Evolutionary conservation across 305 asterid genomes (phyloP).

Genomic region (Fraxinus paxiana): DNA sequence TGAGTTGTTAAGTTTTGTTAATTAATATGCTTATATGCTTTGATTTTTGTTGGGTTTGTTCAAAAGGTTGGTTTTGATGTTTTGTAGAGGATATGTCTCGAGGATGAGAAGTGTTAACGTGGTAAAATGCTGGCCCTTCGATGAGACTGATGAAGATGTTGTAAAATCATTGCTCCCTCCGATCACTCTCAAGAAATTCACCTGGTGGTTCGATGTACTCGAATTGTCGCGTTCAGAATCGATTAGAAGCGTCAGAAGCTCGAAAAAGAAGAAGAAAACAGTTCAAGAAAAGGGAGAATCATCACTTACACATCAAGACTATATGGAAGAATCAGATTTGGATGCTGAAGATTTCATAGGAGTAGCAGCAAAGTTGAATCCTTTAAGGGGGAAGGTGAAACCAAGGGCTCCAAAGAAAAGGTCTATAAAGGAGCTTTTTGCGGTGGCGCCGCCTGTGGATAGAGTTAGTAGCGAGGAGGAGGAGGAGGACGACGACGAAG

Average conservation of each 20-base stretch:
- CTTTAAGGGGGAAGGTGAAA: slow-evolving; percentile 26
- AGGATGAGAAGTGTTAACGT: slow-evolving; percentile 61
- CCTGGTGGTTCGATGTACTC: slow-evolving; percentile 64
- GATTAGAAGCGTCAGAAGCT: background rate
- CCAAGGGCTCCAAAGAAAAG: slow-evolving; percentile 59
- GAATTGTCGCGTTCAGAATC: slow-evolving; percentile 12
- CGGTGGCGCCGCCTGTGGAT: slow-evolving; percentile 58
- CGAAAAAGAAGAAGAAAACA: slow-evolving; percentile 9
- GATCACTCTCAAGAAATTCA: slow-evolving; percentile 54
- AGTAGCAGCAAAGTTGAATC: slow-evolving; percentile 15
- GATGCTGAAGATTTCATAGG: slow-evolving; percentile 15
- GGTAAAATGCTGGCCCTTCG: slow-evolving; percentile 75
- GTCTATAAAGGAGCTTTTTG: slow-evolving; percentile 65
- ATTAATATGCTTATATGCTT: background rate
- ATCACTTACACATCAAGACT: slow-evolving; percentile 16
- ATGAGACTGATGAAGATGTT: slow-evolving; percentile 31
- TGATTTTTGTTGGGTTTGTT: background rate
- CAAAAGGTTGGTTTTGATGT: background rate
- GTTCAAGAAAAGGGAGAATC: slow-evolving; percentile 22
- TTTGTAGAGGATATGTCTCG: slow-evolving; percentile 52
- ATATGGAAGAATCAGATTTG: slow-evolving; percentile 23
- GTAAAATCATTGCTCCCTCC: slow-evolving; percentile 53
- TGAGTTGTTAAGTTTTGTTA: slow-evolving; percentile 30
- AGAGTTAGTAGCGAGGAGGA: slow-evolving; percentile 20
- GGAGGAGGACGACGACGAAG: slow-evolving; percentile 14